These are phyloP conservation scores for Thymus quinquecostatus DNA, from an alignment of 257 asterid genomes.

Conservation along the genomic window DNA sequence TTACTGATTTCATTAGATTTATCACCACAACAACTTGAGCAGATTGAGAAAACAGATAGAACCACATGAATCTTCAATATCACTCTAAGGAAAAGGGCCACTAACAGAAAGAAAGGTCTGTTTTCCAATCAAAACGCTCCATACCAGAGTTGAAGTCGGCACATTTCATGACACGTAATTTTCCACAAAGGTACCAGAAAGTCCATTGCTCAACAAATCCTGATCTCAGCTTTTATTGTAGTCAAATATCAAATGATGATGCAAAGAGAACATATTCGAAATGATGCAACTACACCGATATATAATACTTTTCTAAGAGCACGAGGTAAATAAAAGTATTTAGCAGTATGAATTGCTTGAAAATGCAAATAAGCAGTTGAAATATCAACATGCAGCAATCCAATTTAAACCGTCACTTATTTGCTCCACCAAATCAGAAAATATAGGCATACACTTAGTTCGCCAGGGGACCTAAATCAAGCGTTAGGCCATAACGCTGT, in stretches of 20 bases:
- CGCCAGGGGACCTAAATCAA: not conserved
- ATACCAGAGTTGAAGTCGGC: conserved; percentile 34
- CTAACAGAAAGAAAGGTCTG: conserved; percentile 47
- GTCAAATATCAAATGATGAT: conserved; percentile 48
- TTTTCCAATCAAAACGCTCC: conserved; percentile 41
- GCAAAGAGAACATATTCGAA: conserved; percentile 33
- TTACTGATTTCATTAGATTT: conserved; percentile 33
- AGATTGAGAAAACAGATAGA: conserved; percentile 28
- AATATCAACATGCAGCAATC: conserved; percentile 25
- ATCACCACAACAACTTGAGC: conserved; percentile 39
- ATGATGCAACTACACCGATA: conserved; percentile 37
- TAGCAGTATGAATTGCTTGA: conserved; percentile 17
- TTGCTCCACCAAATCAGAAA: not conserved
- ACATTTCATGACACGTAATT: conserved; percentile 41
- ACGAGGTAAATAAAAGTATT: conserved; percentile 28
- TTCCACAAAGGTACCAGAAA: conserved; percentile 45
- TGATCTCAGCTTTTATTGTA: conserved; percentile 29
- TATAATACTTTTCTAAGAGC: conserved; percentile 30
- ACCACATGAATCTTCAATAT: conserved; percentile 39
- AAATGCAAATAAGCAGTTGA: conserved; percentile 28
- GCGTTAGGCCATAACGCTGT: not conserved
- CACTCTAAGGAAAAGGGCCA: conserved; percentile 52
- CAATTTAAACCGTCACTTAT: not conserved
- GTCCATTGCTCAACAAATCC: conserved; percentile 34
- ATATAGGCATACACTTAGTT: conserved; percentile 2